Conservation (phyloP, 169 alveolate species). For the Plasmodium vivax region DNA sequence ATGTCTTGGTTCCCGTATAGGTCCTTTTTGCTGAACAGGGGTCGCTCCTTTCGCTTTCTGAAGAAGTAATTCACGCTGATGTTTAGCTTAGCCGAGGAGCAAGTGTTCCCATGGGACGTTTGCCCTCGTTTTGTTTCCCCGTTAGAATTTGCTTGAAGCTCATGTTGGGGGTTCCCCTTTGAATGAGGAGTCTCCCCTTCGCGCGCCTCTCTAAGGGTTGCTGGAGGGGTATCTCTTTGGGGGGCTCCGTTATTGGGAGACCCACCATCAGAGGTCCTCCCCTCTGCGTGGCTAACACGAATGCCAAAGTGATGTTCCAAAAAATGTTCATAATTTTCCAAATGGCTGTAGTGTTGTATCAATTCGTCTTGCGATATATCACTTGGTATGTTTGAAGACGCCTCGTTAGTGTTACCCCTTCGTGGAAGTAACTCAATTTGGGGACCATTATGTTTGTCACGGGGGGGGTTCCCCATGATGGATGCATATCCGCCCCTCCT, state of each 20-base stretch:
- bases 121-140: background rate
- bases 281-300: background rate
- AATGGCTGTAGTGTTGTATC: conserved; percentile 61
- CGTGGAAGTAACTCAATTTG: background rate
- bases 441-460: background rate
- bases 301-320: conserved; percentile 9
- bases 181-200: background rate
- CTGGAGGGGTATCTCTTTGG: background rate
- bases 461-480: background rate
- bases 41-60: conserved; percentile 47
- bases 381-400: background rate
- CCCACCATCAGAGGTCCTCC: background rate
- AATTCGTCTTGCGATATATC: conserved; percentile 14
- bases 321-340: conserved; percentile 30
- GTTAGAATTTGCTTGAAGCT: background rate
- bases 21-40: conserved; percentile 57
- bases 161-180: background rate
- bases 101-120: background rate
- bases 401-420: background rate
- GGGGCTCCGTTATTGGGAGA: background rate
- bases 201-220: too few species aligned
- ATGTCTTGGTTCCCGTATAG: conserved; percentile 73
- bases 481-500: background rate
- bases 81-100: conserved; percentile 26
- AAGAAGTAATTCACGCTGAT: conserved; percentile 70